Conservation (phyloP, 2,329 filamentous ascomycete species). For the Pyrenochaeta sp. region DNA sequence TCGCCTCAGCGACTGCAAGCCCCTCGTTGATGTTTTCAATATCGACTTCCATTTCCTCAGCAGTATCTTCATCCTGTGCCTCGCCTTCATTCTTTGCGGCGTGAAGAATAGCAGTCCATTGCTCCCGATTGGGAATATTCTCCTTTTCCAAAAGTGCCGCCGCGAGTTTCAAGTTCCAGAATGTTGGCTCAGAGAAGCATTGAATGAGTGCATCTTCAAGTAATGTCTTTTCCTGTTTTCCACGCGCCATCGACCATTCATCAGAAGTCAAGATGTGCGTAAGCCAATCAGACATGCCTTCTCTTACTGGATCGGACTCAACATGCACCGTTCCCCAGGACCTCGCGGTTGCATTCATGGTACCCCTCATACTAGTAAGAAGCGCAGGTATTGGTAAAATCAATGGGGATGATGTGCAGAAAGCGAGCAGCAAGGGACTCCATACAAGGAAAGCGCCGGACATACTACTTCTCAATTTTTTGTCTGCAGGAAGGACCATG, state of each 20-base stretch:
- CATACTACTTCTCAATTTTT: conserved; percentile 46
- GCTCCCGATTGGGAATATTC: conserved; percentile 10
- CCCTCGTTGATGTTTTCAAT: conserved; percentile 2
- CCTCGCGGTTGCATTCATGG: conserved; percentile 34
- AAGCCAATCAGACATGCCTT: conserved; percentile 61
- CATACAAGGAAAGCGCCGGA: conserved; percentile 57
- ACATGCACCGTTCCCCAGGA: conserved; percentile 1
- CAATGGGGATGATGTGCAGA: conserved; percentile 41
- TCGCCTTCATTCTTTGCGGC: conserved; percentile 30
- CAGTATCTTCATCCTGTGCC: not conserved
- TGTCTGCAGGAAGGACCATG: conserved; percentile 48
- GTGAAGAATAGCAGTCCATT: conserved; percentile 40
- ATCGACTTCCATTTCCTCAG: conserved; percentile 13
- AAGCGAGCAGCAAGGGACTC: conserved; percentile 48
- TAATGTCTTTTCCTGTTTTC: not conserved
- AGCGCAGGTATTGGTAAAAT: conserved; percentile 46
- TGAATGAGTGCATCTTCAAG: conserved; percentile 17
- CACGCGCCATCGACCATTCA: conserved; percentile 44
- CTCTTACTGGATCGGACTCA: conserved; percentile 43
- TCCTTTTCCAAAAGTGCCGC: conserved; percentile 39
- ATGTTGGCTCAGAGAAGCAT: conserved; percentile 49
- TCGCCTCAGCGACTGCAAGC: conserved; percentile 3
- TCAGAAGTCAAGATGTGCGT: conserved; percentile 55
- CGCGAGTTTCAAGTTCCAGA: conserved; percentile 50
- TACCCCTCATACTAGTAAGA: conserved; percentile 50